phyloP scores from a whole-genome alignment of 352 stramenopile genomes.

The Phytophthora agathidicida region DNA sequence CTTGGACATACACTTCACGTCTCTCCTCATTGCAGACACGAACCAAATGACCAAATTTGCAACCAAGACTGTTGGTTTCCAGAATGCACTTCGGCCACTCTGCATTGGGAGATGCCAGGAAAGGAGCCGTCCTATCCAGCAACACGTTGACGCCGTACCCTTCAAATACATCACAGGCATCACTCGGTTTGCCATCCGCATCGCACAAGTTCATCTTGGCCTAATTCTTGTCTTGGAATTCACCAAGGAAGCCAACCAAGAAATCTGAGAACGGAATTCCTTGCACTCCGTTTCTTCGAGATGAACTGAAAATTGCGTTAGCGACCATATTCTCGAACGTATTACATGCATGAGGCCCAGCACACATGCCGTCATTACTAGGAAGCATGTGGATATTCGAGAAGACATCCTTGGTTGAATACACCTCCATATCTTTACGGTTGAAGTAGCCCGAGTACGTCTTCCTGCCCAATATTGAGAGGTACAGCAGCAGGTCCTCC shows the following conservation, averaged over 20 bases:
- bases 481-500: constrained; percentile 33
- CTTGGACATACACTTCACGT: constrained; percentile 1
- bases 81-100: constrained; percentile 6
- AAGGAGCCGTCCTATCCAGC: not conserved
- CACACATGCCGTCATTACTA: not conserved
- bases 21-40: not conserved
- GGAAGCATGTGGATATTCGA: not conserved
- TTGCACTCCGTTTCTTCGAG: constrained; percentile 25
- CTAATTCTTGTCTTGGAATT: constrained; percentile 1
- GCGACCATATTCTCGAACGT: constrained; percentile 31
- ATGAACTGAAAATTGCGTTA: constrained; percentile 32
- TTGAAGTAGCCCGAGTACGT: constrained; percentile 5
- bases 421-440: not conserved
- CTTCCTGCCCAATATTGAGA: constrained; percentile 28
- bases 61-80: not conserved
- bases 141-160: not conserved
- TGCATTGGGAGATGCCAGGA: constrained; percentile 10
- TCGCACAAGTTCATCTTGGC: not conserved
- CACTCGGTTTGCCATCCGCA: not conserved
- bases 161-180: not conserved
- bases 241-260: not conserved
- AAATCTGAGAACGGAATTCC: constrained; percentile 10
- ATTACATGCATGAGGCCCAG: not conserved
- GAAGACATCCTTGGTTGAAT: not conserved
- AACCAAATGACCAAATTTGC: constrained; percentile 15